phyloP scores from a whole-genome alignment of 2,329 filamentous ascomycete species.

The Aspergillus awamori region DNA sequence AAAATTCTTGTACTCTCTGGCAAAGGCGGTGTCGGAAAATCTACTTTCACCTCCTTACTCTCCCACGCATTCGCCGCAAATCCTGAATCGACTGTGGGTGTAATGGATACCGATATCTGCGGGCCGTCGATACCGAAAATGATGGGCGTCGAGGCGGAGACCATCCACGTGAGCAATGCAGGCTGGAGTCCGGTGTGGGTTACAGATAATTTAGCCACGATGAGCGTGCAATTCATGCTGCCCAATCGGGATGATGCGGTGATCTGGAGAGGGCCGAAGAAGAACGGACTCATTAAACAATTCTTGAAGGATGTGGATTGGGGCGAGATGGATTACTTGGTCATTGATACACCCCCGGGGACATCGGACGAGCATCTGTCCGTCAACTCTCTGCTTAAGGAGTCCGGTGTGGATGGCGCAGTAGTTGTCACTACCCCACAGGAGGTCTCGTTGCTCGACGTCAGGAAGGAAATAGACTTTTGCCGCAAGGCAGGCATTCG shows the following conservation, averaged over 20 bases:
- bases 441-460: conserved; percentile 88
- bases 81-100: conserved; percentile 75
- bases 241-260: conserved; percentile 91
- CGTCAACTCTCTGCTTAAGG: conserved; percentile 88
- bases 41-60: conserved; percentile 85
- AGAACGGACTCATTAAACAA: conserved; percentile 97
- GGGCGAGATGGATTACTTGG: conserved; percentile 89
- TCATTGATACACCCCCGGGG: conserved; percentile 94
- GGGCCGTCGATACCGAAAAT: conserved; percentile 97
- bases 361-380: conserved; percentile 94
- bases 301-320: conserved; percentile 98
- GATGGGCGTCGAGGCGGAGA: conserved; percentile 95
- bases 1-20: conserved; percentile 92
- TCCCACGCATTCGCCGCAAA: conserved; percentile 87
- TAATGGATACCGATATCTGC: conserved; percentile 99
- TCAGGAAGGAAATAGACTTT: conserved; percentile 97
- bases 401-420: conserved; percentile 89
- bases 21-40: conserved; percentile 96
- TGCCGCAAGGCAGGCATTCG: conserved; percentile 91
- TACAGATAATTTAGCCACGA: conserved; percentile 87
- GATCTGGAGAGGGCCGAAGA: conserved; percentile 97
- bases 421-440: conserved; percentile 94
- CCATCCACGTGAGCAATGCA: conserved; percentile 82
- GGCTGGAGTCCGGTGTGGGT: conserved; percentile 98
- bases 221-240: conserved; percentile 98